A percentile compares a stretch with the other conserved stretches of the same genome.
Evolutionary conservation across 1,139 yeast genomes (phyloP).

Genomic region (Yamadazyma diospyri): DNA sequence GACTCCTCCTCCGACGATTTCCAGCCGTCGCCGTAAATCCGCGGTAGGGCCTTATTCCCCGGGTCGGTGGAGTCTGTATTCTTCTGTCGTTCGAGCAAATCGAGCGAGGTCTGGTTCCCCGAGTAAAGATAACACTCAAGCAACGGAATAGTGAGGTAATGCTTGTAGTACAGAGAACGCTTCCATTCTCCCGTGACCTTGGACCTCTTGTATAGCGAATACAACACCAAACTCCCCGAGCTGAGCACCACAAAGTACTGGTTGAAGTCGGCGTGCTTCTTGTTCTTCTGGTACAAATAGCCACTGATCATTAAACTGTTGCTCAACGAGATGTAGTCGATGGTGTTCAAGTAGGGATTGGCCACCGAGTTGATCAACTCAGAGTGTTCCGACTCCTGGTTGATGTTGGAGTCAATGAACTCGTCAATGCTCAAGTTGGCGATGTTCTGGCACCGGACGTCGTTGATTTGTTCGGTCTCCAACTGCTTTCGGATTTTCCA

Average conservation of each 20-base stretch:
- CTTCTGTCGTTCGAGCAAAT: conserved; percentile 48
- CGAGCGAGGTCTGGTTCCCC: conserved; percentile 58
- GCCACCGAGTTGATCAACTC: conserved; percentile 54
- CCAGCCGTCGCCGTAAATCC: conserved; percentile 83
- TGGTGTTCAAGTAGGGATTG: conserved; percentile 50
- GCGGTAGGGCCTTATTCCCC: conserved; percentile 64
- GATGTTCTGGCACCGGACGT: conserved; percentile 46
- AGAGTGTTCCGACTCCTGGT: conserved; percentile 49
- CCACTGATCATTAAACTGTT: conserved; percentile 64
- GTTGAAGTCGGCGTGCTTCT: conserved; percentile 63
- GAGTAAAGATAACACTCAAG: conserved; percentile 72
- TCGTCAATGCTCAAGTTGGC: conserved; percentile 49
- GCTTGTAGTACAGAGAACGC: conserved; percentile 40
- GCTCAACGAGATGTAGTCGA: conserved; percentile 56
- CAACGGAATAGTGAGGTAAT: conserved; percentile 57
- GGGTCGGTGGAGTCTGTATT: conserved; percentile 43
- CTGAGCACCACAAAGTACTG: conserved; percentile 61
- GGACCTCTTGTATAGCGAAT: conserved; percentile 44
- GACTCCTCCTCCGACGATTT: conserved; percentile 72
- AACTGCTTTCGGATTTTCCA: conserved; percentile 53
- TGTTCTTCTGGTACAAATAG: conserved; percentile 60
- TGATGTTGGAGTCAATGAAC: conserved; percentile 54
- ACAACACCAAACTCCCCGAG: conserved; percentile 64
- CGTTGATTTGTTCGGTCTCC: conserved; percentile 37
- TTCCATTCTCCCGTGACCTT: conserved; percentile 44